A percentile compares a stretch with the other conserved stretches of the same genome.
Conservation (phyloP, 441 rosid species). For the Euphorbia corollata region DNA sequence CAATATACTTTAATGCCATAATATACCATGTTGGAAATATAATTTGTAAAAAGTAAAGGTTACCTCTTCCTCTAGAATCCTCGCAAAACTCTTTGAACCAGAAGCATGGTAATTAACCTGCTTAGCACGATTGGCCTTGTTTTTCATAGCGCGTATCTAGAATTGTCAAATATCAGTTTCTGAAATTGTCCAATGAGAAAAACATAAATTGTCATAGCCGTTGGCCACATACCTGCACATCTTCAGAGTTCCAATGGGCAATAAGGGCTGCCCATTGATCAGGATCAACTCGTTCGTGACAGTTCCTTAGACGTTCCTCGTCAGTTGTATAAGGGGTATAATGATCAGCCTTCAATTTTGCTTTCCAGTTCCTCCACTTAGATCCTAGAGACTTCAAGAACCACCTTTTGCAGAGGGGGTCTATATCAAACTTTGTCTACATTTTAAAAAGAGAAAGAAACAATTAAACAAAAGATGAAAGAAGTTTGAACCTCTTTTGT, state of each 20-base stretch:
- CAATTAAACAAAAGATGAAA: neutral
- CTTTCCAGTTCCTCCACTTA: slow-evolving; percentile 41
- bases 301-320: slow-evolving; percentile 31
- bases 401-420: slow-evolving; percentile 28
- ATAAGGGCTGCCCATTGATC: slow-evolving; percentile 38
- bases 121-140: slow-evolving; percentile 34
- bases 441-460: neutral
- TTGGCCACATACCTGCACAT: slow-evolving; percentile 27
- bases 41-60: slow-evolving; percentile 8
- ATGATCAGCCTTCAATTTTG: slow-evolving; percentile 28
- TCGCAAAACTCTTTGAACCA: slow-evolving; percentile 39
- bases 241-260: slow-evolving; percentile 34
- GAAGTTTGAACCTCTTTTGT: neutral
- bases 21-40: slow-evolving; percentile 8
- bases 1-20: neutral
- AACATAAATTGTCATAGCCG: neutral
- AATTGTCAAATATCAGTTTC: slow-evolving; percentile 16
- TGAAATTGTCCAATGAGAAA: neutral
- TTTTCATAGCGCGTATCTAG: slow-evolving; percentile 29
- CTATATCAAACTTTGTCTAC: slow-evolving; percentile 34
- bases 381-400: slow-evolving; percentile 30
- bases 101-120: slow-evolving; percentile 23
- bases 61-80: slow-evolving; percentile 42
- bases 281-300: slow-evolving; percentile 32
- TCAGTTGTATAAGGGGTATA: slow-evolving; percentile 31